Conservation (phyloP, 2,329 filamentous ascomycete genomes). For the Trichoderma pleuroti region DNA sequence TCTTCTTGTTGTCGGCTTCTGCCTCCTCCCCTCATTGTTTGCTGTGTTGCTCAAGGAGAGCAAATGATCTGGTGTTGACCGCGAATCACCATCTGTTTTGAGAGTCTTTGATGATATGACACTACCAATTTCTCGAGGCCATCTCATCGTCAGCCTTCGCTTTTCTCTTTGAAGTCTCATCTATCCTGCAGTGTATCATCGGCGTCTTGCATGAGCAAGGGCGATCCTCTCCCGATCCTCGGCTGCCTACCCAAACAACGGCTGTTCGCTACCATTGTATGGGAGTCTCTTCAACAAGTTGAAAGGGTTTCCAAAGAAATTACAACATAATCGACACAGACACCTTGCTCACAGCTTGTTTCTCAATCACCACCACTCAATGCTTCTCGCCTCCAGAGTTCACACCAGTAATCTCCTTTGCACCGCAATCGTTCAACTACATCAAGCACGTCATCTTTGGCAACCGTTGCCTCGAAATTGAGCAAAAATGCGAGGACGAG, state of each 20-base stretch:
- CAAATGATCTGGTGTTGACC: not conserved
- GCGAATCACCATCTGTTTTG: not conserved
- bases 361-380: not conserved
- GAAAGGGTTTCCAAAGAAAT: not conserved
- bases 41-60: not conserved
- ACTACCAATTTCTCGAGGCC: not conserved
- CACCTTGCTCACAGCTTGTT: not conserved
- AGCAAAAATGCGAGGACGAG: constrained; percentile 14
- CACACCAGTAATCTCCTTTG: not conserved
- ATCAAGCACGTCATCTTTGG: not conserved
- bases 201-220: not conserved
- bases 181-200: not conserved
- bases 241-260: not conserved
- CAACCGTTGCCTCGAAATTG: not conserved
- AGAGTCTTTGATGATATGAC: not conserved
- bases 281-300: not conserved
- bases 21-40: not conserved
- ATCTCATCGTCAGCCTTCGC: not conserved
- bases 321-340: not conserved
- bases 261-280: not conserved
- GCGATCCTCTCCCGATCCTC: not conserved
- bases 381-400: no score
- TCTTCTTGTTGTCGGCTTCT: not conserved
- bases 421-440: not conserved
- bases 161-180: not conserved